These are phyloP conservation scores for Phanerochaete carnosa DNA, from an alignment of 768 basidiomycete species.

Conservation along the genomic window DNA sequence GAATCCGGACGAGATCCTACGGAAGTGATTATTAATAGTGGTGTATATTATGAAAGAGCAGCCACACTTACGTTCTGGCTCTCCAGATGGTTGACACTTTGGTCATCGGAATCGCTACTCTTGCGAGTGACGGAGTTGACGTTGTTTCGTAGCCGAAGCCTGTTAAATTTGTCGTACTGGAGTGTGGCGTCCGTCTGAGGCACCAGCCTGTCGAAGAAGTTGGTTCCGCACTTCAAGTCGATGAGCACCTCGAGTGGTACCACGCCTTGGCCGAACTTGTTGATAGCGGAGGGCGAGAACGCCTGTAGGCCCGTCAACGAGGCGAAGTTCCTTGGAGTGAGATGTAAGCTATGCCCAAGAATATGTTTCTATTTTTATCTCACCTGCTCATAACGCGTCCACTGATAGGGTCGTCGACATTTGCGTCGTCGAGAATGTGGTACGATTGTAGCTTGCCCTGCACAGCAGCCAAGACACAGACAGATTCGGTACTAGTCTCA, in stretches of 20 bases:
- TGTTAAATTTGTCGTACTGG: slow-evolving; percentile 94
- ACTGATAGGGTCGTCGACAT: slow-evolving; percentile 79
- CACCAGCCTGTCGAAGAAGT: slow-evolving; percentile 84
- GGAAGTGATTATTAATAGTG: background rate
- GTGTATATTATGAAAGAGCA: too few species aligned
- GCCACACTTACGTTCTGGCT: slow-evolving; percentile 54
- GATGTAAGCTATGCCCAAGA: background rate
- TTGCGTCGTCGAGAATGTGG: slow-evolving; percentile 74
- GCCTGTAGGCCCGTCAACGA: slow-evolving; percentile 80
- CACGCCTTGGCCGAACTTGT: slow-evolving; percentile 43
- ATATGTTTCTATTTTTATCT: slow-evolving; percentile 9
- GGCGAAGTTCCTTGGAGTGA: slow-evolving; percentile 64
- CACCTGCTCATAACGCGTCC: slow-evolving; percentile 85
- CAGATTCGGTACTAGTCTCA: slow-evolving; percentile 47
- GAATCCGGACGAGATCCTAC: slow-evolving; percentile 79
- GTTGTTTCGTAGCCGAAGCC: slow-evolving; percentile 75
- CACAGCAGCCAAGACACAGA: slow-evolving; percentile 73
- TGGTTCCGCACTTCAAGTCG: slow-evolving; percentile 78
- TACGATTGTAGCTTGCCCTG: slow-evolving; percentile 78
- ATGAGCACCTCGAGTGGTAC: slow-evolving; percentile 91
- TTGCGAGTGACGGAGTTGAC: slow-evolving; percentile 49
- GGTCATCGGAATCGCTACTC: slow-evolving; percentile 29
- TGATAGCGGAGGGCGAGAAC: slow-evolving; percentile 64
- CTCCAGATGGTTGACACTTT: slow-evolving; percentile 48
- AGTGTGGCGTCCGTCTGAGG: slow-evolving; percentile 84